Percentiles rank a stretch among this genome's conserved stretches.
phyloP scores from a whole-genome alignment of 2,329 filamentous ascomycete species.

The Grosmannia serpens region DNA sequence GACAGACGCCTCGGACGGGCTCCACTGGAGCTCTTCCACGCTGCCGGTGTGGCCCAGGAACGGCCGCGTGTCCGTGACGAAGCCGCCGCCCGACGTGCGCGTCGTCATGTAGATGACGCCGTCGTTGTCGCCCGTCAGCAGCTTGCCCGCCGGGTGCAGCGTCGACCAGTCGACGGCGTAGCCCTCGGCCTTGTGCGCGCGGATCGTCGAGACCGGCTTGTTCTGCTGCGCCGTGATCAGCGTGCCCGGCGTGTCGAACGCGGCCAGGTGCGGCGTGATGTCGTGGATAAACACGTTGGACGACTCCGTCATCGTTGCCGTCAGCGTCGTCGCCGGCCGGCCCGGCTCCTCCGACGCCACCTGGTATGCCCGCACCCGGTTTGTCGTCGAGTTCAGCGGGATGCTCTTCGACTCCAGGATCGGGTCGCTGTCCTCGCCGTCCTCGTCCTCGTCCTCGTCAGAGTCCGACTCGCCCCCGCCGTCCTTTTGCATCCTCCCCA shows the following conservation, averaged over 20 bases:
- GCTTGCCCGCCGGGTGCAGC: constrained; percentile 64
- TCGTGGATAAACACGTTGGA: constrained; percentile 86
- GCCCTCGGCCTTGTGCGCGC: constrained; percentile 85
- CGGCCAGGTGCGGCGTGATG: constrained; percentile 75
- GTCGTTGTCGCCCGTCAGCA: constrained; percentile 84
- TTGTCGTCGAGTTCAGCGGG: constrained; percentile 76
- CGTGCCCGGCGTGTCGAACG: constrained; percentile 82
- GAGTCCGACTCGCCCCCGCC: constrained; percentile 54
- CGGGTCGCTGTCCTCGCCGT: constrained; percentile 70
- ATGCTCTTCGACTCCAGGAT: constrained; percentile 90
- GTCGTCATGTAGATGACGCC: constrained; percentile 85
- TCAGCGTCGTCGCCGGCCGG: constrained; percentile 67
- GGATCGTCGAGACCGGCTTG: constrained; percentile 77
- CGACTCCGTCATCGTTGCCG: constrained; percentile 87
- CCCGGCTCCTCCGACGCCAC: constrained; percentile 59
- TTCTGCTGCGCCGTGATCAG: constrained; percentile 71
- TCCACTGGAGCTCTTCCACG: constrained; percentile 96
- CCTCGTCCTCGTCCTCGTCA: constrained; percentile 56
- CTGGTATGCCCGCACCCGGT: constrained; percentile 84
- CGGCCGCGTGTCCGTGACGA: constrained; percentile 72
- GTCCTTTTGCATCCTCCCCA: constrained; percentile 65
- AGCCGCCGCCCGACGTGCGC: constrained; percentile 75
- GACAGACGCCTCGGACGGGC: constrained; percentile 80
- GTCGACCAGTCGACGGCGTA: constrained; percentile 98
- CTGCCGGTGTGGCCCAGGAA: constrained; percentile 77